phyloP scores from a whole-genome alignment of 805 yeast genomes.

The Maudiozyma pseudohumilis region DNA sequence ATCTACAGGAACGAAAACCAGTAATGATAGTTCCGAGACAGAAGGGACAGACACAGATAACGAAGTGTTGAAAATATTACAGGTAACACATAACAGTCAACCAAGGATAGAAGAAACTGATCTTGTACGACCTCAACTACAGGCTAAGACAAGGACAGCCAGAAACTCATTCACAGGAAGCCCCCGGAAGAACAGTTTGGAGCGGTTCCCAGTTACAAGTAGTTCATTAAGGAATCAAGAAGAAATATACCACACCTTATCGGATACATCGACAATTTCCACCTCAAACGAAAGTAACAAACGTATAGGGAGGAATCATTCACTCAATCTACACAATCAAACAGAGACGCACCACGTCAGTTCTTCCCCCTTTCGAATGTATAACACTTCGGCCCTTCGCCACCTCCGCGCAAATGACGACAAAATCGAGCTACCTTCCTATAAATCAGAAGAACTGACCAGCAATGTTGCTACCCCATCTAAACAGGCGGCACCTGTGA shows the following conservation, averaged over 20 bases:
- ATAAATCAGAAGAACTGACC: background rate
- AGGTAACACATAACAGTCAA: no score
- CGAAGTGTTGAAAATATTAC: no score
- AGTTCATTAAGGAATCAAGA: background rate
- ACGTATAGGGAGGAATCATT: background rate
- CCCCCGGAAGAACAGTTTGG: constrained; percentile 6
- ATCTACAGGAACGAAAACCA: no score
- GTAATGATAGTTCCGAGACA: no score
- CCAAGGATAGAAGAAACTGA: background rate
- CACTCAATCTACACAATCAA: background rate
- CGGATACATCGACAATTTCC: background rate
- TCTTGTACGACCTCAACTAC: background rate
- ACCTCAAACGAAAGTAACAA: background rate
- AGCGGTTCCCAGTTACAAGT: constrained; percentile 4
- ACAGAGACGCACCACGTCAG: background rate
- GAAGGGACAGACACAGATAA: no score
- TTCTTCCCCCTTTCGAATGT: background rate
- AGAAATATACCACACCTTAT: background rate
- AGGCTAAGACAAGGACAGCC: background rate
- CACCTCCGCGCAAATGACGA: constrained; percentile 2
- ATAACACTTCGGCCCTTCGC: constrained; percentile 1
- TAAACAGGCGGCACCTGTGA: background rate
- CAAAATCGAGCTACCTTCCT: background rate
- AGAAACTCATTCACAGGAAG: constrained; percentile 2
- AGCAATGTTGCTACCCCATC: background rate